Evolutionary conservation across 352 stramenopile genomes (phyloP).

Genomic region (Globisporangium iwayamae): DNA sequence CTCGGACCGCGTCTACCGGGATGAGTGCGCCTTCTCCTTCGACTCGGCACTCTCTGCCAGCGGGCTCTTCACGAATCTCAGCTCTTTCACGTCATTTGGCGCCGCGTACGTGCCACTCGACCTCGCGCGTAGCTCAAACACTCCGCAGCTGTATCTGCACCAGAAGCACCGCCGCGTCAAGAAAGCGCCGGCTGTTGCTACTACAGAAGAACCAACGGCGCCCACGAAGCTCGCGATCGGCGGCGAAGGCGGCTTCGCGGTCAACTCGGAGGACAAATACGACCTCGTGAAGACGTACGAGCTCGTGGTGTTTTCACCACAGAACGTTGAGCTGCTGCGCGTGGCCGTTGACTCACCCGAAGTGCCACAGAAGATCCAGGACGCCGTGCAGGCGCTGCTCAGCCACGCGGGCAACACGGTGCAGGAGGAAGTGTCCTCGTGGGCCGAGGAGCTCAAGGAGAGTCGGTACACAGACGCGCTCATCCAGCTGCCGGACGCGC

Average conservation of each 20-base stretch:
- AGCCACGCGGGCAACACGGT: conserved; percentile 77
- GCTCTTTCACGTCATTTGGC: conserved; percentile 91
- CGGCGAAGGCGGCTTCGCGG: conserved; percentile 92
- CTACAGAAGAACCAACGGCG: conserved; percentile 5
- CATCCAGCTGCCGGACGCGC: conserved; percentile 51
- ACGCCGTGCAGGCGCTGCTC: conserved; percentile 60
- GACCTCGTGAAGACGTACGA: conserved; percentile 76
- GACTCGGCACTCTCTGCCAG: conserved; percentile 74
- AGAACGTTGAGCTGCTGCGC: conserved; percentile 27
- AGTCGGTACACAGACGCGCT: conserved; percentile 79
- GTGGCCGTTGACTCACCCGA: conserved; percentile 29
- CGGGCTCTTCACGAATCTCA: conserved; percentile 91
- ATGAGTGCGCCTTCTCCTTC: conserved; percentile 98
- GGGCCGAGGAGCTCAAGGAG: conserved; percentile 76
- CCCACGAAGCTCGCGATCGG: conserved; percentile 95
- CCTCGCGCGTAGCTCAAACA: conserved; percentile 21
- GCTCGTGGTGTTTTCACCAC: conserved; percentile 67
- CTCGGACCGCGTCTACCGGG: conserved; percentile 90
- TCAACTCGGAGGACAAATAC: conserved; percentile 85
- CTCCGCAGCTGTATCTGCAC: conserved; percentile 69
- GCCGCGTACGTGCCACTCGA: conserved; percentile 62
- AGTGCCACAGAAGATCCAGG: conserved; percentile 47
- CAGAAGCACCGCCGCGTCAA: conserved; percentile 49
- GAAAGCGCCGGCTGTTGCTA: neutral
- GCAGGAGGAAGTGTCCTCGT: conserved; percentile 72